A percentile compares a stretch with the other conserved stretches of the same genome.
Conservation (phyloP, 2,329 filamentous ascomycete species). For the Colletotrichum acutatum region DNA sequence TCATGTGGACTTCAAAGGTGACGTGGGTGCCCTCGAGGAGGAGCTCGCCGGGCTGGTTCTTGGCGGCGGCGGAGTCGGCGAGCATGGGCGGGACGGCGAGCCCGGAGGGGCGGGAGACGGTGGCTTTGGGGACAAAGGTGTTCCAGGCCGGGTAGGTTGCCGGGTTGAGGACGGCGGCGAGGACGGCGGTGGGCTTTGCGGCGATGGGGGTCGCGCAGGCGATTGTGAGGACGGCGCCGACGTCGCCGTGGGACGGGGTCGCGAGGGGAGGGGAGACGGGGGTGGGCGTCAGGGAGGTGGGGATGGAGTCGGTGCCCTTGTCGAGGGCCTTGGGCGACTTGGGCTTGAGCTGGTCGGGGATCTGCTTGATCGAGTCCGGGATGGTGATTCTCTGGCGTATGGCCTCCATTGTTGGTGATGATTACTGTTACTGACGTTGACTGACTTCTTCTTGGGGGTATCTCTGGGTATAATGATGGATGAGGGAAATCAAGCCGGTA, state of each 20-base stretch:
- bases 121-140: conserved; percentile 44
- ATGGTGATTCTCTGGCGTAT: conserved; percentile 30
- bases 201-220: conserved; percentile 46
- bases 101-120: conserved; percentile 39
- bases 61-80: conserved; percentile 26
- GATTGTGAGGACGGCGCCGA: conserved; percentile 36
- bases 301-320: conserved; percentile 29
- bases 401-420: conserved; percentile 13
- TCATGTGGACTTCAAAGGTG: conserved; percentile 47
- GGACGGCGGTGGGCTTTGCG: conserved; percentile 45
- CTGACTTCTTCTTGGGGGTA: neutral
- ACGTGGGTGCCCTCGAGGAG: conserved; percentile 46
- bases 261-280: conserved; percentile 23
- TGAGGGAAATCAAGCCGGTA: neutral
- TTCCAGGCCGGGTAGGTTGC: conserved; percentile 50
- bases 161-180: conserved; percentile 45
- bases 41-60: conserved; percentile 32
- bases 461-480: conserved; percentile 9
- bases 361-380: conserved; percentile 28
- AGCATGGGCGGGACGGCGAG: conserved; percentile 36
- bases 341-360: conserved; percentile 30
- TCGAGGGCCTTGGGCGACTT: conserved; percentile 30
- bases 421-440: neutral
- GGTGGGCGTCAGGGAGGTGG: conserved; percentile 26
- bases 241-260: conserved; percentile 18